Evolutionary conservation across 305 asterid species (phyloP).

Genomic region (Salvia sclarea): DNA sequence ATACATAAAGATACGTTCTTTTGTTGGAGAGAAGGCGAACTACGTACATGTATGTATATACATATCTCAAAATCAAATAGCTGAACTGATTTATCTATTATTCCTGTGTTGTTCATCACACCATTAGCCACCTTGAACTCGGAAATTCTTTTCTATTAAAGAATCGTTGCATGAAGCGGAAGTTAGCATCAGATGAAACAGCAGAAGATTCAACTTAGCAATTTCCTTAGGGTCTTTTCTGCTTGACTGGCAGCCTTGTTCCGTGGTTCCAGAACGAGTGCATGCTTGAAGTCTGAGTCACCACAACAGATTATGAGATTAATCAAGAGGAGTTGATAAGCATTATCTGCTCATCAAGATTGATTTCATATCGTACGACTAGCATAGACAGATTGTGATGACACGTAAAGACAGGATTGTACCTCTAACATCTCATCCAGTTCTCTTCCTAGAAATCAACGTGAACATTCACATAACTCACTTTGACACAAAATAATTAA

Average conservation of each 20-base stretch:
- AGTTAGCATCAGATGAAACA: not conserved
- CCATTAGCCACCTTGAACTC: not conserved
- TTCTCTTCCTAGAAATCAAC: not conserved
- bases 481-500: not conserved
- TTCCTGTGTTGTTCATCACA: not conserved
- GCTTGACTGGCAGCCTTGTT: slow-evolving; percentile 70
- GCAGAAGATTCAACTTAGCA: slow-evolving; percentile 31
- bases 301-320: slow-evolving; percentile 7
- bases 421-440: slow-evolving; percentile 1
- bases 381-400: not conserved
- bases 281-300: slow-evolving; percentile 79
- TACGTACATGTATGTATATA: slow-evolving; percentile 2
- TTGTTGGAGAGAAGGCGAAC: not conserved
- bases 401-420: not conserved
- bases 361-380: not conserved
- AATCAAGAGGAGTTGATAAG: not conserved
- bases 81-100: not conserved
- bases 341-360: not conserved
- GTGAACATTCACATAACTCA: not conserved
- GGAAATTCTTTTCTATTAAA: not conserved
- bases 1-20: not conserved
- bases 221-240: slow-evolving; percentile 75
- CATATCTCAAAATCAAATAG: slow-evolving; percentile 11
- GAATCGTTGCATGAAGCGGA: not conserved
- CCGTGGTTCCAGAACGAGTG: slow-evolving; percentile 88